Base-by-base conservation (phyloP, 257 asterid species). In the Nyctanthes arbortristis region DNA sequence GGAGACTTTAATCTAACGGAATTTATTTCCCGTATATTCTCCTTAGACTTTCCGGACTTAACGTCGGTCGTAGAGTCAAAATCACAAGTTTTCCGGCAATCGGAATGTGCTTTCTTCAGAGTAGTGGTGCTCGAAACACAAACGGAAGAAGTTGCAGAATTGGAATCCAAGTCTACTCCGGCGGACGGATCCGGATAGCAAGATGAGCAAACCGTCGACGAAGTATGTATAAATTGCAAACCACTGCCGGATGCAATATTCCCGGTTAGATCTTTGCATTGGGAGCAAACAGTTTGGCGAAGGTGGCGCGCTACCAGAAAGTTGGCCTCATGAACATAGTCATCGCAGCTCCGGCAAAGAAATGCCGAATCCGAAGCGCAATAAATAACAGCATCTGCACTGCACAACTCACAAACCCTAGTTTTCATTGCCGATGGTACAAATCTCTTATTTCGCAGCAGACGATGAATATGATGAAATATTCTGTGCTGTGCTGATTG, bases 261-360 rank as follows among this genome's bases (percentile, higher is more conserved):
- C 27, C 57, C 81, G 45, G 86, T 74, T 20, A 78, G 22, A 2
- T n/a, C 22, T 0, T 30, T 34, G 66, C 89, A 80, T 13, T 22
- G 29, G 7, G 78, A 37, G 74, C 89, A 84, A 11, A 87, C 20
- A 4, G 71, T 9, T 5, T 55, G 71, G 47, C 96, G 88, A 49
- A 84, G 14, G 22, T 88, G 96, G 65, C 92, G 87, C 20, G 92
- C 86, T 0, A 84, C 92, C 73, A 88, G 90, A 78, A 84, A 80
- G 58, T 88, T 88, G 1, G 89, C 92, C 10, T 66, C 40, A 79
- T 86, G 96, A 12, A 88, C 88, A 27, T 72, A 62, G 0, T 77
- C 76, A 33, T 88, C 96, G 69, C 96, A 88, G 56, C 7, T 36
- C 65, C 59, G 11, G 82, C 96, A 88, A 2, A 88, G 86, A 43